Evolutionary conservation across 768 basidiomycete genomes (phyloP).

Genomic region (Termitomyces sp.): DNA sequence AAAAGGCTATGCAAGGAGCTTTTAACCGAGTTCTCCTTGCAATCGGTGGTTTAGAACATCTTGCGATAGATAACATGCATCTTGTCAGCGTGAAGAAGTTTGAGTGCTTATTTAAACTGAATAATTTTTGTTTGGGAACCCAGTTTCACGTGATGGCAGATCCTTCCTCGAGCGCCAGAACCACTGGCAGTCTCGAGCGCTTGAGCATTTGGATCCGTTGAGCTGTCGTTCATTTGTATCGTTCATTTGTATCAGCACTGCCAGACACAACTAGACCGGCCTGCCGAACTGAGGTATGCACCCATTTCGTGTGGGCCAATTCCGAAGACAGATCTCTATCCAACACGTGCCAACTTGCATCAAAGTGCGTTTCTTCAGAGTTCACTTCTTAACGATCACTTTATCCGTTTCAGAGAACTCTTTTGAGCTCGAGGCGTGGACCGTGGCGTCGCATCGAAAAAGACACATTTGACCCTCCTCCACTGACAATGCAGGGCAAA

Average conservation of each 20-base stretch:
- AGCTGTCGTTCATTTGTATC: neutral
- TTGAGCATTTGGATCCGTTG: neutral
- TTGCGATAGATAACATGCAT: neutral
- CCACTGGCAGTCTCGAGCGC: no score
- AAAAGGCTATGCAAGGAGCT: neutral
- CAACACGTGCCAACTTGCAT: slow-evolving; percentile 5
- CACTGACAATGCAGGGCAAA: slow-evolving; percentile 27
- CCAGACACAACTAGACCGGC: neutral
- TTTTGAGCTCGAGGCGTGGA: neutral
- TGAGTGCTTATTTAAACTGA: no score
- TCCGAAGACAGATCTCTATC: neutral
- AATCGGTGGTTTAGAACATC: neutral
- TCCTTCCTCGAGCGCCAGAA: no score
- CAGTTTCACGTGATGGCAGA: neutral
- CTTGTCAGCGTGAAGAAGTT: no score
- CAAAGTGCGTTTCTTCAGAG: neutral
- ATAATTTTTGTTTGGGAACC: no score
- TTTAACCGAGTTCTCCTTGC: neutral
- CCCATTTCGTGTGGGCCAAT: neutral
- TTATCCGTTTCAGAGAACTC: slow-evolving; percentile 1
- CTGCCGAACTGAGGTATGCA: neutral
- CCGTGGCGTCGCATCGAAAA: neutral
- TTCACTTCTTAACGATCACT: neutral
- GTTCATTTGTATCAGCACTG: neutral
- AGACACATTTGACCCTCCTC: neutral